These are phyloP conservation scores for Verbascum thapsus DNA, from an alignment of 257 asterid genomes.

Conservation along the genomic window DNA sequence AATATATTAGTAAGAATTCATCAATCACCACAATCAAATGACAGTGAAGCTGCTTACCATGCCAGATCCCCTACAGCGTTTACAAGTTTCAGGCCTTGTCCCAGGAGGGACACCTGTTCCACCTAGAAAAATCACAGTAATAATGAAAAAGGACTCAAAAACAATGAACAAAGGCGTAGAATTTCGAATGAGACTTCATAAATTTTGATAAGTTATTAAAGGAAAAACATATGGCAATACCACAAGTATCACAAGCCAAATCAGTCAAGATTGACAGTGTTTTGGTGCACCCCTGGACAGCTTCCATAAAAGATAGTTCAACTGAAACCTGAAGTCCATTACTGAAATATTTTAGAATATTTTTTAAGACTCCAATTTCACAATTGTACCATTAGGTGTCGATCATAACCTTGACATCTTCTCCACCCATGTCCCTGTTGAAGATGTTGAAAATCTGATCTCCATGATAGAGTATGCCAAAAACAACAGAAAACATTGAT, in stretches of 20 bases:
- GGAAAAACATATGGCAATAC: constrained; percentile 42
- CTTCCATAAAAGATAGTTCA: constrained; percentile 90
- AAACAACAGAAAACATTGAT: constrained; percentile 25
- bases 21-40: constrained; percentile 18
- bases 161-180: constrained; percentile 14
- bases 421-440: constrained; percentile 71
- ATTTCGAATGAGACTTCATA: neutral
- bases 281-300: constrained; percentile 86
- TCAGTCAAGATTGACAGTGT: constrained; percentile 70
- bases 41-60: constrained; percentile 50
- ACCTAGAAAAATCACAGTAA: constrained; percentile 46
- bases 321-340: constrained; percentile 55
- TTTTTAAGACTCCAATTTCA: neutral
- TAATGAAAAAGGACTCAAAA: neutral
- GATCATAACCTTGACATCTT: constrained; percentile 75
- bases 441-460: constrained; percentile 69
- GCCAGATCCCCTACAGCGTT: constrained; percentile 85
- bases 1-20: constrained; percentile 21
- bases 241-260: constrained; percentile 69
- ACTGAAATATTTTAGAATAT: constrained; percentile 22
- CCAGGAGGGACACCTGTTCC: constrained; percentile 97
- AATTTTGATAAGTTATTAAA: constrained; percentile 12
- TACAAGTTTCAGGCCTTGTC: constrained; percentile 87
- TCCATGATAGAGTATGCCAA: constrained; percentile 27
- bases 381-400: constrained; percentile 9